Base-by-base conservation (phyloP, 768 basidiomycete genomes). In the Lyophyllum atratum region DNA sequence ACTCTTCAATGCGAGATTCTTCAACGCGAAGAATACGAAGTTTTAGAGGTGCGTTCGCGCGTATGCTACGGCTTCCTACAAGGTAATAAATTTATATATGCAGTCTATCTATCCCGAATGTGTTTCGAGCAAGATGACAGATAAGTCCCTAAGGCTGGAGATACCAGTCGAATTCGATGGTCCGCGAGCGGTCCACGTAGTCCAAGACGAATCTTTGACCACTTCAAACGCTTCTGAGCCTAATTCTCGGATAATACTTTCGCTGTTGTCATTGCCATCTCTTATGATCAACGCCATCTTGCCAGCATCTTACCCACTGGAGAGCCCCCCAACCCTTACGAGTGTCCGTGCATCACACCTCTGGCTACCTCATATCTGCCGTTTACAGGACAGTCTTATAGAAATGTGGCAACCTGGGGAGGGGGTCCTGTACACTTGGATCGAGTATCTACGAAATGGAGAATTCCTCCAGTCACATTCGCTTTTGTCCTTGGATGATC, bases 51-150 rank as follows among this genome's bases (percentile, higher is more conserved):
- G 59, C 33, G 75, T 66, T 17, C 19, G 12, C 34, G 17, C 44
- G 17, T 37, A 25, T 28, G 19, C 25, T 26, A 39, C 17, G 11
- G 7, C n/a, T 58, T 46, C 52, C 49, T 3, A 34, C 11, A 46
- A 11, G 24, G 22, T 19, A 17, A 33, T 29, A 34, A 53, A 47
- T 46, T 40, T 40, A 34, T 52, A 40, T 37, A 22, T 29, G 9
- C 60, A 92, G 90, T 85, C 90, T n/a, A 92, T 92, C 44, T 89
- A 86, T 67, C 90, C 90, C 34, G 87, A 90, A 66, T 90, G 76
- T 65, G 60, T 88, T 37, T 80, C 83, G 5, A 79, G 73, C 54
- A 67, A 74, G 46, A 69, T 69, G 22, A 62, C 68, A 28, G 68
- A 76, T 49, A 76, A 74, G 1, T 60, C 66, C 4, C 56, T 88